These are phyloP conservation scores for Luvunga scandens DNA, from an alignment of 345 rosid genomes.

Conservation along the genomic window DNA sequence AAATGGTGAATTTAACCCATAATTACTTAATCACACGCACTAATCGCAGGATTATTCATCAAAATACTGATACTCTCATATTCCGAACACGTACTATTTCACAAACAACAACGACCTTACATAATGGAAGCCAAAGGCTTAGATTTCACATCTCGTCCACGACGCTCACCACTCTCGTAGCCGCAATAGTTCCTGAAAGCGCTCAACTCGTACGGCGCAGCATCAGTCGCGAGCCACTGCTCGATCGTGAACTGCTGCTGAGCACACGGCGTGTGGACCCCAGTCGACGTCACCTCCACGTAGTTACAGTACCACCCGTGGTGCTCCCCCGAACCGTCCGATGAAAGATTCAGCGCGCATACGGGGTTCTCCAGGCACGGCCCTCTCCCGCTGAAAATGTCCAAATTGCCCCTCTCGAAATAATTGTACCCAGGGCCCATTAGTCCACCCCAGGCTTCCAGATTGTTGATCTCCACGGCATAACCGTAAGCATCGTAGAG, in stretches of 20 bases:
- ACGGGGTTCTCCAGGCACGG: slow-evolving; percentile 49
- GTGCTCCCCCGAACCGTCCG: slow-evolving; percentile 70
- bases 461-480: slow-evolving; percentile 36
- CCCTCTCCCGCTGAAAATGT: slow-evolving; percentile 77
- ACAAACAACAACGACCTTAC: not conserved
- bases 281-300: slow-evolving; percentile 67
- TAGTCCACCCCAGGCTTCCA: slow-evolving; percentile 84
- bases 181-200: slow-evolving; percentile 50
- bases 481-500: slow-evolving; percentile 52
- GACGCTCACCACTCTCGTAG: not conserved
- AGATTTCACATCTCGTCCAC: not conserved
- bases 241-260: slow-evolving; percentile 64
- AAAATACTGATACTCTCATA: not conserved
- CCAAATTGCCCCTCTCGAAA: slow-evolving; percentile 88
- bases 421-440: slow-evolving; percentile 70
- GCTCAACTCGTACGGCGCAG: slow-evolving; percentile 61
- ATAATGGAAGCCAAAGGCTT: not conserved
- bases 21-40: no score
- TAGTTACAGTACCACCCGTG: slow-evolving; percentile 94
- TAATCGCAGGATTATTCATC: not conserved
- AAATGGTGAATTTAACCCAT: no score
- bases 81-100: not conserved
- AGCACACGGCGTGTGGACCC: slow-evolving; percentile 52
- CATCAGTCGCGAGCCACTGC: slow-evolving; percentile 83
- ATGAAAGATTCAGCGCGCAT: slow-evolving; percentile 70